These are phyloP conservation scores for Solanum hybrid DNA, from an alignment of 305 asterid species.

Conservation along the genomic window DNA sequence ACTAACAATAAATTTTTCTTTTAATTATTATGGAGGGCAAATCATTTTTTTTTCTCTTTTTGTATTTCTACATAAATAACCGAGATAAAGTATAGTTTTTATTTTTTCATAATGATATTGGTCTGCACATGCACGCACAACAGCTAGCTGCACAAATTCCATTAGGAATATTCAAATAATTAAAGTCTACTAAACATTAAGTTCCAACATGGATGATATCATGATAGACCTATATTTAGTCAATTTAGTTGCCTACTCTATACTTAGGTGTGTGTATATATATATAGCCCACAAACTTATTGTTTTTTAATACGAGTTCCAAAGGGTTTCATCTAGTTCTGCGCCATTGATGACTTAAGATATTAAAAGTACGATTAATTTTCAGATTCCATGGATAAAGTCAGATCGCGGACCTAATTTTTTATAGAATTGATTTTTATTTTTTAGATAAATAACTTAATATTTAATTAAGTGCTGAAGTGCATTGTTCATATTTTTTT, in stretches of 20 bases:
- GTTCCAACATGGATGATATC: not conserved
- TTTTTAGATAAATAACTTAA: not conserved
- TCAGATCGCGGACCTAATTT: not conserved
- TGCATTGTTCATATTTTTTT: not conserved
- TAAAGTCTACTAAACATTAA: not conserved
- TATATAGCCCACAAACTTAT: not conserved
- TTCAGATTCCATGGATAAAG: not conserved
- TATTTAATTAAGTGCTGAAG: not conserved
- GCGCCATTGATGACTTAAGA: not conserved
- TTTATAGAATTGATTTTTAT: not conserved
- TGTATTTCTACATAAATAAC: not conserved
- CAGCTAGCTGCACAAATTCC: not conserved
- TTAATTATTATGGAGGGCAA: not conserved
- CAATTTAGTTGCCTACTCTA: not conserved
- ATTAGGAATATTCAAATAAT: not conserved
- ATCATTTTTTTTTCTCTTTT: not conserved
- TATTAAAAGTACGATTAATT: not conserved
- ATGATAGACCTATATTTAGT: not conserved
- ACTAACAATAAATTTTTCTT: not conserved
- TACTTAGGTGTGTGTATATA: not conserved
- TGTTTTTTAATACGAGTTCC: not conserved
- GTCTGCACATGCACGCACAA: not conserved
- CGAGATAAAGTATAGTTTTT: not conserved
- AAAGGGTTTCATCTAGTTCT: not conserved
- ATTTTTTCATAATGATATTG: not conserved